Evolutionary conservation across 106 monocot genomes (phyloP), one percentile per base, ranked within the genome.

Genomic region (Apostasia ramifera): DNA sequence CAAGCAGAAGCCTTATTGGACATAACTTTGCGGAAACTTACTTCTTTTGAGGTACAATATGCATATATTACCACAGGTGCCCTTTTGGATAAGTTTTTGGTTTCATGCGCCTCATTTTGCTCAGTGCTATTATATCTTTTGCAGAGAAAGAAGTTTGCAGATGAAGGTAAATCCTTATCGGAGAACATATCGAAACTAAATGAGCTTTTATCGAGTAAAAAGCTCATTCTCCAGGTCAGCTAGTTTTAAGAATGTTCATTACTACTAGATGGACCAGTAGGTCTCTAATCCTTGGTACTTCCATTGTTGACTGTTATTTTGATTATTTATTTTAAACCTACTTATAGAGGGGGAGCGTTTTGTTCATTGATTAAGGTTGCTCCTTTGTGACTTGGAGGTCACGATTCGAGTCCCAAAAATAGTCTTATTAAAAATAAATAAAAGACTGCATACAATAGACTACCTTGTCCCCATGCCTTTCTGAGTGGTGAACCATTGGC

Each of bases 1-100:
- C 98, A 98, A 77, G 90, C 98, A 67, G 93, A 98, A 76, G 93
- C 98, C 38, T 67, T 98, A 55, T 72, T 98, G 41, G 93, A 90
- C 71, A 93, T 98, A 69, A 93, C 93, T 37, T 69, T 98, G 10
- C 81, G 87, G 52, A 98, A 83, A 74, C 80, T 98, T 50, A 93
- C 89, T 71, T 85, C 79, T 39, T 79, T 98, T 59, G 98, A 98
- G 92, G 97, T 97, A 63, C 3, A 14, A 12, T 61, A 1, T 68
- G 26, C 6, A 42, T 68, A 58, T 68, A 10, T 49, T 12, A 66
- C 68, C 41, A 13, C 13, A 62, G 9, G 46, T 73, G 38, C 53
- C 50, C 26, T 71, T 41, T 54, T 47, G 12, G n/a, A 1, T 37
- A 15, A 48, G 4, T 38, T 2, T 26, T 65, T 65, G 48, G 50